Evolutionary conservation across 2,329 filamentous ascomycete species (phyloP), one percentile per base, ranked within the genome.

Genomic region (Nemania sp.): DNA sequence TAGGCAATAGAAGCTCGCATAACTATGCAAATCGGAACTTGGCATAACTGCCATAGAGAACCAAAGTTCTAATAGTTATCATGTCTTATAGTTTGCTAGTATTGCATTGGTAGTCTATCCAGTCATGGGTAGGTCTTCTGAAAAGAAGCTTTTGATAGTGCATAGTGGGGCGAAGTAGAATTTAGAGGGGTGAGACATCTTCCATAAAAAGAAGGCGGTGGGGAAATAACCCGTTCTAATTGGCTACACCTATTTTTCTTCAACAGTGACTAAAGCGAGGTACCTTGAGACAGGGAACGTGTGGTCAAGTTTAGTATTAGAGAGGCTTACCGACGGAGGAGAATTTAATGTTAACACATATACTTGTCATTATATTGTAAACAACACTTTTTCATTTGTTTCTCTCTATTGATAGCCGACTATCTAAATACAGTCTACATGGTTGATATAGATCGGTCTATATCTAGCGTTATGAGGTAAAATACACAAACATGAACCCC

Each of bases 401-500:
- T 35, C 8, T 18, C 15, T 24, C 10, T 3, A 15, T 18, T 2
- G 11, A 22, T n/a, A 15, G 6, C 24, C 29, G 2, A 57, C 56
- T 58, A 53, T 64, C 18, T 52, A 15, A 15, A 24, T 11, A 32
- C 20, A 41, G 10, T 45, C 47, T 61, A 58, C 43, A 35, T 43
- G 29, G n/a, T 35, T 2, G 22, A 24, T 10, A 15, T 45, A 15
- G 18, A 26, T 57, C 7, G 5, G 18, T 59, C 35, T 35, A 41
- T n/a, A 32, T 47, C 6, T 20, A 29, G 29, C 22, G 22, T 67
- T 79, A 88, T 38, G 85, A 86, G 6, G 86, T 84, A 75, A 98
- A 94, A 81, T 95, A 98, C 58, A 98, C 94, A 35, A 97, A 92
- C 83, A 94, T 89, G 79, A 97, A 98, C 10, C 96, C 94, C 47